Evolutionary conservation across 2,329 filamentous ascomycete species (phyloP).

Genomic region (Ascochyta clinopodiicola): DNA sequence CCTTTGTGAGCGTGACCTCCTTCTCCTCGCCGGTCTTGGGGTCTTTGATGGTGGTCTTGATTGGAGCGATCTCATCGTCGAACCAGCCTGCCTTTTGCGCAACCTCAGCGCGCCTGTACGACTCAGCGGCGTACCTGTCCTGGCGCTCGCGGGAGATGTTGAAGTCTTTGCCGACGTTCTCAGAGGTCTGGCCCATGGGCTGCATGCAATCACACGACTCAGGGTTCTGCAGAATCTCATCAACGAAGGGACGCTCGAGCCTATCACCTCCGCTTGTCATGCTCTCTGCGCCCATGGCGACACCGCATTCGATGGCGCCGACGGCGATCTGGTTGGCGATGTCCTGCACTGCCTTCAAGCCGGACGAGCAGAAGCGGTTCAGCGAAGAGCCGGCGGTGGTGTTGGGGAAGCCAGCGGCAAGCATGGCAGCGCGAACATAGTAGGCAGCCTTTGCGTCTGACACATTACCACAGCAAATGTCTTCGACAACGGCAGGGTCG

Average conservation of each 20-base stretch:
- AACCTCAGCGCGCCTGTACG: constrained; percentile 82
- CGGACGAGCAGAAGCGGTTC: constrained; percentile 97
- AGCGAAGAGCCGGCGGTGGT: constrained; percentile 81
- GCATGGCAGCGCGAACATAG: constrained; percentile 84
- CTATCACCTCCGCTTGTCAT: constrained; percentile 80
- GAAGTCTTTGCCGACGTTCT: constrained; percentile 94
- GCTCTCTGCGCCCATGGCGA: constrained; percentile 86
- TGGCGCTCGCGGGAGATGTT: constrained; percentile 79
- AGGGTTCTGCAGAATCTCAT: constrained; percentile 74
- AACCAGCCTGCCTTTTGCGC: constrained; percentile 92
- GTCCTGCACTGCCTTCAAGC: constrained; percentile 92
- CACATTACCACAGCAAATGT: constrained; percentile 93
- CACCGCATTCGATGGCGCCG: constrained; percentile 83
- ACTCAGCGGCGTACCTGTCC: constrained; percentile 86
- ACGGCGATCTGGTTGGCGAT: constrained; percentile 85
- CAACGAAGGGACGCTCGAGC: constrained; percentile 76
- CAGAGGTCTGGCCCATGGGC: constrained; percentile 97
- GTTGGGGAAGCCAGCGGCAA: constrained; percentile 93
- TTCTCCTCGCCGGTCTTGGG: constrained; percentile 79
- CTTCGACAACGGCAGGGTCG: constrained; percentile 82
- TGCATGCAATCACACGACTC: constrained; percentile 86
- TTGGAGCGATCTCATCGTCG: constrained; percentile 92
- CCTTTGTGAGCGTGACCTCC: constrained; percentile 78
- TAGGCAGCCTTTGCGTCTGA: constrained; percentile 86
- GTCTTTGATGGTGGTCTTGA: constrained; percentile 81